A percentile compares a stretch with the other conserved stretches of the same genome.
These are phyloP conservation scores for Populus pruinosa DNA, from an alignment of 345 rosid genomes.

Conservation along the genomic window DNA sequence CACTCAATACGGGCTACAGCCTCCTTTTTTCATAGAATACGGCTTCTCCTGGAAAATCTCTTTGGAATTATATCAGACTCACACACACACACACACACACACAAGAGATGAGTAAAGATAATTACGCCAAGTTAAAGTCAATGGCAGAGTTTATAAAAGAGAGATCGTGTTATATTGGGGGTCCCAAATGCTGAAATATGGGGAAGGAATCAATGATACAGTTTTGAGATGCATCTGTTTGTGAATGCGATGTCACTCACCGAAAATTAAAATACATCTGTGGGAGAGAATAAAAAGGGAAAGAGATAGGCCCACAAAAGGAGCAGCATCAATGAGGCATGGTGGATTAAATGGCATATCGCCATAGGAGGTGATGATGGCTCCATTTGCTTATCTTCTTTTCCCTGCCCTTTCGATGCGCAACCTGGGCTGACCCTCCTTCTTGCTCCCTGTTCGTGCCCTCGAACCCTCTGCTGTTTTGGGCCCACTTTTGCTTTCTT, in stretches of 20 bases:
- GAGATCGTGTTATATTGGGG: conserved; percentile 6
- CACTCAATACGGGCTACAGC: too few relatives aligned
- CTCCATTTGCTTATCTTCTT: conserved; percentile 15
- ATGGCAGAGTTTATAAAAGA: not conserved
- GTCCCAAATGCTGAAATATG: conserved; percentile 20
- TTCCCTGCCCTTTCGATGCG: conserved; percentile 16
- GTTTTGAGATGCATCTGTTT: conserved; percentile 13
- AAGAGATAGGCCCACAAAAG: conserved; percentile 48
- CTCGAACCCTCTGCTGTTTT: conserved; percentile 9
- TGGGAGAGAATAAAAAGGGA: conserved; percentile 14
- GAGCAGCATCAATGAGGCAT: conserved; percentile 49
- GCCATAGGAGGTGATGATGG: conserved; percentile 55
- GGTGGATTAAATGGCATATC: conserved; percentile 36
- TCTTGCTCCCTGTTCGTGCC: not conserved
- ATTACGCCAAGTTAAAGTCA: not conserved
- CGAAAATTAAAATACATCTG: conserved; percentile 3
- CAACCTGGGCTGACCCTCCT: not conserved
- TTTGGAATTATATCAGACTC: too few relatives aligned
- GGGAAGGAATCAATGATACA: conserved; percentile 19
- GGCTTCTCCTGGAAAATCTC: too few relatives aligned
- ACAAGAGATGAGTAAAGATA: not conserved
- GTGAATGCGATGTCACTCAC: conserved; percentile 3
- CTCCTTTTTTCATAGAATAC: too few relatives aligned
- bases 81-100: too few relatives aligned
- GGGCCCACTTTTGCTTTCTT: not conserved